Conservation (phyloP, 768 basidiomycete species). For the Lactarius trivialis region DNA sequence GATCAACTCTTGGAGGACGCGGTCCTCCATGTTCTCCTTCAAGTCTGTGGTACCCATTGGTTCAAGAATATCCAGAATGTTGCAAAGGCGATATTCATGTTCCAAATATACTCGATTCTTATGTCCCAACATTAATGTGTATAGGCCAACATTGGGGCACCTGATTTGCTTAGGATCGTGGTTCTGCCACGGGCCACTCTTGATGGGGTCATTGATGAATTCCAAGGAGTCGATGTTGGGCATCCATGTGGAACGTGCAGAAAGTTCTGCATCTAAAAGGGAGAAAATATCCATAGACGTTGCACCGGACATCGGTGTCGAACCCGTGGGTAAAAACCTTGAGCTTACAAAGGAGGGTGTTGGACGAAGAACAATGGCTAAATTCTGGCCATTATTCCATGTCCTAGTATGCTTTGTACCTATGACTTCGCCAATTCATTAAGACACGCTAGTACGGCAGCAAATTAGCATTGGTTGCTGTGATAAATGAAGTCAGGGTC, state of each 20-base stretch:
- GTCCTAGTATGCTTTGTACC: no score
- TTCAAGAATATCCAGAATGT: not conserved
- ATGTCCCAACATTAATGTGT: not conserved
- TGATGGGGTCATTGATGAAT: not conserved
- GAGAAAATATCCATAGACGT: no score
- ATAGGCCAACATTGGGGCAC: not conserved
- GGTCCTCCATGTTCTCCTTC: not conserved
- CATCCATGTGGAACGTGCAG: not conserved
- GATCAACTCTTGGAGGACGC: not conserved
- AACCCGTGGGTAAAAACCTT: no score
- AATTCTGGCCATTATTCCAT: no score
- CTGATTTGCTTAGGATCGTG: not conserved
- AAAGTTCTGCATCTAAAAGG: no score
- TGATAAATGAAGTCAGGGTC: no score
- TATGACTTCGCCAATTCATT: no score
- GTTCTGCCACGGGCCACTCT: not conserved
- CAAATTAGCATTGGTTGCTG: no score
- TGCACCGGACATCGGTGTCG: no score
- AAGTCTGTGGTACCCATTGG: not conserved
- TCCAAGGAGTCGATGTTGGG: not conserved
- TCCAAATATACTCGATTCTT: not conserved
- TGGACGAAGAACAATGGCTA: no score
- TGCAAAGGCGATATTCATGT: not conserved
- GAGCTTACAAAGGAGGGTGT: no score
- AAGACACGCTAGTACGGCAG: no score